phyloP scores from a whole-genome alignment of 2,329 filamentous ascomycete genomes.

The Aspergillus hortae region DNA sequence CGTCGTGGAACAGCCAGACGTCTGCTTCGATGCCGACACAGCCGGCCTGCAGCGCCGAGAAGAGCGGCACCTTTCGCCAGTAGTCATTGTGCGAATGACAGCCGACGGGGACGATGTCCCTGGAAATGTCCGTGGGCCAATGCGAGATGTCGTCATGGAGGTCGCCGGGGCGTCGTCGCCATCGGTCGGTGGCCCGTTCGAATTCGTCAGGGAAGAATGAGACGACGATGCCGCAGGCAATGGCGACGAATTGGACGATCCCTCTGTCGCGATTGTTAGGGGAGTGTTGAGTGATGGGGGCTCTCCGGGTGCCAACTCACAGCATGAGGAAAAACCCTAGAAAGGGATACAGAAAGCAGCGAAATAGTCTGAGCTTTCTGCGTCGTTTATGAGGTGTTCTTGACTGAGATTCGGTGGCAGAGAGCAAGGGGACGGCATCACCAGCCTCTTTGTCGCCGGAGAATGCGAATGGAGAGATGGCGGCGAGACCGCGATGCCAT shows the following conservation, averaged over 20 bases:
- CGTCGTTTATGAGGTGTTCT: conserved; percentile 13
- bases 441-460: conserved; percentile 3
- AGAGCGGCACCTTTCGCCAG: conserved; percentile 54
- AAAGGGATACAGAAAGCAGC: conserved; percentile 17
- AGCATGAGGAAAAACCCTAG: conserved; percentile 31
- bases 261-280: conserved; percentile 27
- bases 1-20: conserved; percentile 52
- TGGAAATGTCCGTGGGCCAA: conserved; percentile 50
- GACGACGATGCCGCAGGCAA: conserved; percentile 35
- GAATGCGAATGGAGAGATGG: conserved; percentile 8
- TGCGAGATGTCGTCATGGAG: conserved; percentile 34
- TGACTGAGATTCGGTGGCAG: neutral
- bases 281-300: neutral
- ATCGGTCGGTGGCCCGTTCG: conserved; percentile 35
- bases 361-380: conserved; percentile 12
- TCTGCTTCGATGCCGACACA: conserved; percentile 57
- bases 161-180: conserved; percentile 39
- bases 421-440: conserved; percentile 9
- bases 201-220: conserved; percentile 43
- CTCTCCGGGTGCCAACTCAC: conserved; percentile 19
- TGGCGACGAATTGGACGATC: conserved; percentile 38
- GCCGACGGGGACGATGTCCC: conserved; percentile 47
- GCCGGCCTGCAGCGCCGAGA: conserved; percentile 53
- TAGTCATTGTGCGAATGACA: conserved; percentile 61
- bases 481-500: conserved; percentile 11